Conservation (phyloP, 345 rosid species). For the Dipteronia dyeriana region DNA sequence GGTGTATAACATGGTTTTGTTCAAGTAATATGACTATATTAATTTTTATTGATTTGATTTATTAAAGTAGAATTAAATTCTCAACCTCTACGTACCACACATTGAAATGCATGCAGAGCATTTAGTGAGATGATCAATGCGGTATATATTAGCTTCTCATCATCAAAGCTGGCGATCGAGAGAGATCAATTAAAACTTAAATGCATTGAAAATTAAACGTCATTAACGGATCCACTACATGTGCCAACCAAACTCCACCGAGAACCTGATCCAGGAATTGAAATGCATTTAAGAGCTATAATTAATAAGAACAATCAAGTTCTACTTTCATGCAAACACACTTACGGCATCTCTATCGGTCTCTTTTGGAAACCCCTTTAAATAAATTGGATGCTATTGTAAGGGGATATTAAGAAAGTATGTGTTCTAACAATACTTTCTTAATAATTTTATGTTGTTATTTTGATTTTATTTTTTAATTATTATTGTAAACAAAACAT, state of each 20-base stretch:
- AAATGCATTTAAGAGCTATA: constrained; percentile 12
- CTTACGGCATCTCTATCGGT: too few relatives aligned
- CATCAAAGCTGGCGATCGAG: constrained; percentile 15
- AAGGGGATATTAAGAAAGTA: too few relatives aligned
- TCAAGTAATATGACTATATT: too few relatives aligned
- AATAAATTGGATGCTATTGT: too few relatives aligned
- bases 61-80: constrained; percentile 27
- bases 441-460: too few relatives aligned
- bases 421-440: too few relatives aligned
- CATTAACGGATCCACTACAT: constrained; percentile 31
- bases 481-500: too few relatives aligned
- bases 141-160: constrained; percentile 25
- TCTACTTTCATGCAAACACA: neutral
- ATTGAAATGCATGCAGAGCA: constrained; percentile 32
- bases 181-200: too few relatives aligned
- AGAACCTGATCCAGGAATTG: constrained; percentile 19
- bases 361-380: too few relatives aligned
- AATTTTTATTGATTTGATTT: neutral
- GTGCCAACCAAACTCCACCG: constrained; percentile 32
- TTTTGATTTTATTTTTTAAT: too few relatives aligned
- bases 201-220: constrained; percentile 28
- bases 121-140: constrained; percentile 21
- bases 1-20: too few relatives aligned
- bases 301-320: constrained; percentile 28
- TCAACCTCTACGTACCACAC: constrained; percentile 20